phyloP scores from a whole-genome alignment of 371 early-diverging fungal genomes.

The Lichtheimia ramosa region DNA sequence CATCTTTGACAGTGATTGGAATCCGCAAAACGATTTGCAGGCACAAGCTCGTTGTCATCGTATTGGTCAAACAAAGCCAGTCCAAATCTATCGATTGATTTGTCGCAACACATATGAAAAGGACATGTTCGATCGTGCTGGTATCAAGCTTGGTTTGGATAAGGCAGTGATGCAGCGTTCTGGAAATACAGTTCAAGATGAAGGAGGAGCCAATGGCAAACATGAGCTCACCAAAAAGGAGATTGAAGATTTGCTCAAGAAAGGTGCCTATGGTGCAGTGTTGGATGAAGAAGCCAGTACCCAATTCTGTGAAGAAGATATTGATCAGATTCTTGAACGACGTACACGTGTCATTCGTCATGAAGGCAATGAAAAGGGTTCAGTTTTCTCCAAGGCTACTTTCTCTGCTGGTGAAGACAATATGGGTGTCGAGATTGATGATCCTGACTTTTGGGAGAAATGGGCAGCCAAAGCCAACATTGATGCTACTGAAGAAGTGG shows the following conservation, averaged over 20 bases:
- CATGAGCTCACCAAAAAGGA: slow-evolving; percentile 74
- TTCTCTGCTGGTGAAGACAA: slow-evolving; percentile 67
- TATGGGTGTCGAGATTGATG: slow-evolving; percentile 80
- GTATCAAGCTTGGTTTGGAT: slow-evolving; percentile 92
- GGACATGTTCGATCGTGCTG: slow-evolving; percentile 96
- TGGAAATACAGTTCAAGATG: slow-evolving; percentile 37
- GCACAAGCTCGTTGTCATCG: slow-evolving; percentile 94
- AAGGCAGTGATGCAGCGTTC: slow-evolving; percentile 80
- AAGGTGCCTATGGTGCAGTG: slow-evolving; percentile 91
- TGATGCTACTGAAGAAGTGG: slow-evolving; percentile 57
- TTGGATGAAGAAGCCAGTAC: slow-evolving; percentile 86
- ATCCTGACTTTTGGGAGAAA: slow-evolving; percentile 98
- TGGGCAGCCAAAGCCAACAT: slow-evolving; percentile 84
- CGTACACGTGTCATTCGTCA: slow-evolving; percentile 89
- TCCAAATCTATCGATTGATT: slow-evolving; percentile 86
- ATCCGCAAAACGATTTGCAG: slow-evolving; percentile 96
- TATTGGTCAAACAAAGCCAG: slow-evolving; percentile 94
- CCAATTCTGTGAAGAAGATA: slow-evolving; percentile 95
- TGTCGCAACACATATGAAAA: slow-evolving; percentile 93
- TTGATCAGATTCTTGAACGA: slow-evolving; percentile 92
- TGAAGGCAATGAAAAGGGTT: slow-evolving; percentile 73
- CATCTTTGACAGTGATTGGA: slow-evolving; percentile 97
- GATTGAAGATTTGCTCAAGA: slow-evolving; percentile 86
- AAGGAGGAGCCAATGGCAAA: slow-evolving; percentile 26
- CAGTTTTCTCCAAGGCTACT: slow-evolving; percentile 93